Percentiles rank a stretch among this genome's conserved stretches.
Evolutionary conservation across 2,329 filamentous ascomycete species (phyloP).

Genomic region (Arthroderma sp.): DNA sequence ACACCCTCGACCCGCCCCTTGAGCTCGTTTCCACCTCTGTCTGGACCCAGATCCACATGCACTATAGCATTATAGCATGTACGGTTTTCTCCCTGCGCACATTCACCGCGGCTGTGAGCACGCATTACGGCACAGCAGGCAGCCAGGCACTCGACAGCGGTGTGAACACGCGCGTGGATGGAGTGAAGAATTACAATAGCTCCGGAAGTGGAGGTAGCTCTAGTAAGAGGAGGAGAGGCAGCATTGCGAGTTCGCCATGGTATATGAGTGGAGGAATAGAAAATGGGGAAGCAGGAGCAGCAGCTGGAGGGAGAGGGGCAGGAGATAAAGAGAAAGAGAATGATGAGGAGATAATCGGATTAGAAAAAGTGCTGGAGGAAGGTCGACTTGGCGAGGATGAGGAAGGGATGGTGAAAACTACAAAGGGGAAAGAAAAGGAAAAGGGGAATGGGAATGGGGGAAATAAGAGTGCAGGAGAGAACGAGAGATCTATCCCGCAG

Average conservation of each 20-base stretch:
- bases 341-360: no score
- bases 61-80: conserved; percentile 25
- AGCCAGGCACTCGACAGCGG: conserved; percentile 15
- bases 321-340: not conserved
- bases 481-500: no score
- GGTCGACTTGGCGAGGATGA: no score
- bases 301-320: not conserved
- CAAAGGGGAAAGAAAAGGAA: no score
- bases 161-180: conserved; percentile 3
- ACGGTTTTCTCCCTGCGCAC: conserved; percentile 25
- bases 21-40: conserved; percentile 21
- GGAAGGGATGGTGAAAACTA: no score
- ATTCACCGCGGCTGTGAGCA: conserved; percentile 26
- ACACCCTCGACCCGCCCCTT: conserved; percentile 23
- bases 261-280: not conserved
- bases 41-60: conserved; percentile 25
- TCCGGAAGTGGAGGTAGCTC: not conserved
- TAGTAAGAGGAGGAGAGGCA: not conserved
- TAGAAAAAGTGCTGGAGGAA: no score
- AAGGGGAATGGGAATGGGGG: no score
- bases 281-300: not conserved
- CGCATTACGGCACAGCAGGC: conserved; percentile 23
- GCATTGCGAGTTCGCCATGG: no score
- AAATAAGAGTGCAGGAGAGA: no score
- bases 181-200: no score